Conservation (phyloP, 805 yeast genomes). For the Jamesozyma piceae region DNA sequence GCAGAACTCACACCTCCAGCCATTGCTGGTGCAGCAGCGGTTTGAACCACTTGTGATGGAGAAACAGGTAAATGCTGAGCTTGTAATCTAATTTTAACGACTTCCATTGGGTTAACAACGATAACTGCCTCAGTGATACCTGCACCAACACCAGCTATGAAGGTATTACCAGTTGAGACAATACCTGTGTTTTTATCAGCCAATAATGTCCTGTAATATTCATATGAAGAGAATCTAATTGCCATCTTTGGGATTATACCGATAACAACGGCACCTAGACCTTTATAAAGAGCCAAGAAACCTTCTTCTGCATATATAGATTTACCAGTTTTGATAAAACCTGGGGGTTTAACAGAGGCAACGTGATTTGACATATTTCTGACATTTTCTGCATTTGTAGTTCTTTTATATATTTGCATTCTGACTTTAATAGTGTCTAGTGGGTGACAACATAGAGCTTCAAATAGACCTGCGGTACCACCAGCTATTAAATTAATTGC, state of each 20-base stretch:
- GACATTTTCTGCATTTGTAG: conserved; percentile 36
- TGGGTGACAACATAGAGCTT: conserved; percentile 98
- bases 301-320: conserved; percentile 73
- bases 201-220: conserved; percentile 67
- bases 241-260: conserved; percentile 99
- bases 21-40: conserved; percentile 2
- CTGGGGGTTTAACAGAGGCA: conserved; percentile 60
- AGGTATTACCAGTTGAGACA: conserved; percentile 65
- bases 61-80: conserved; percentile 62
- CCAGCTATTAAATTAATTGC: conserved; percentile 77
- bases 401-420: conserved; percentile 80
- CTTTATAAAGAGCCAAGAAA: conserved; percentile 80
- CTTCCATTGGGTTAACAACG: conserved; percentile 96
- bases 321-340: conserved; percentile 75
- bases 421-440: conserved; percentile 94
- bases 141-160: conserved; percentile 92
- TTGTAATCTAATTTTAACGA: conserved; percentile 89
- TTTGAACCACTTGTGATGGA: conserved; percentile 27
- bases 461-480: conserved; percentile 94
- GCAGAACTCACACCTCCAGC: conserved; percentile 8
- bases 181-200: conserved; percentile 50
- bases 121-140: conserved; percentile 93
- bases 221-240: conserved; percentile 88
- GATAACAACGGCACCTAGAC: conserved; percentile 92
- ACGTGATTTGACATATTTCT: background rate